Evolutionary conservation across 164 flowering plant species (phyloP), one percentile per base, ranked within the genome.

Genomic region (Taxillus chinensis): DNA sequence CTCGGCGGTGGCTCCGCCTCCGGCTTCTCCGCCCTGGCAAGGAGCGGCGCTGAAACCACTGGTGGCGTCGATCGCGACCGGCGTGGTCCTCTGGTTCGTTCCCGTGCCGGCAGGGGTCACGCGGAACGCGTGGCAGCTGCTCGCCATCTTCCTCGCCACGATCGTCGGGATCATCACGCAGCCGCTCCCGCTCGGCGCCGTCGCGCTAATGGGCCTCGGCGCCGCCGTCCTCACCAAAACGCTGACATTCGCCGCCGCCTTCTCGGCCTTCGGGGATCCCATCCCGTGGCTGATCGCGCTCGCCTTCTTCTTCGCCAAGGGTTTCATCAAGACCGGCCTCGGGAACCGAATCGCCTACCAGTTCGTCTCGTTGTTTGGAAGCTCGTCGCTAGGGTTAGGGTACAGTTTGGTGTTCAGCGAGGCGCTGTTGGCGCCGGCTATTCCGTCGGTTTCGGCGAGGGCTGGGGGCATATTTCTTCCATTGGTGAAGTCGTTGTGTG

Each of bases 221-320:
- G 96, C 96, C 0, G 67, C 86, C 3, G 98, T 91, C 2, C 78
- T 89, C 37, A 89, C 98, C 40, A 89, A 92, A 68, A 92, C 98
- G 10, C 78, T 92, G 2, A 82, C 98, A 0, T 92, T 92, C 57
- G 65, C 88, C 1, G 95, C 95, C 2, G 98, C 98, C 0, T 92
- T 92, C 75, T 92, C 98, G 2, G 92, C 92, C 10, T 92, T 92
- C 49, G 95, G 98, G 3, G 98, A 92, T 71, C 96, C 96, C 2
- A 92, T 89, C 51, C 98, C 96, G 2, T 89, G 96, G 98, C 77
- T 92, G 7, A 92, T 92, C 10, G 96, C 91, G 9, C 84, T 92
- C 13, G 96, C 98, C 1, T 92, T 92, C 79, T 92, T 92, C 81
- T 92, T 92, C 64, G 95, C 98, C 0, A 67, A 92, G 7, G 95